These are phyloP conservation scores for Westerdykella ornata DNA, from an alignment of 2,329 filamentous ascomycete genomes.

Conservation along the genomic window DNA sequence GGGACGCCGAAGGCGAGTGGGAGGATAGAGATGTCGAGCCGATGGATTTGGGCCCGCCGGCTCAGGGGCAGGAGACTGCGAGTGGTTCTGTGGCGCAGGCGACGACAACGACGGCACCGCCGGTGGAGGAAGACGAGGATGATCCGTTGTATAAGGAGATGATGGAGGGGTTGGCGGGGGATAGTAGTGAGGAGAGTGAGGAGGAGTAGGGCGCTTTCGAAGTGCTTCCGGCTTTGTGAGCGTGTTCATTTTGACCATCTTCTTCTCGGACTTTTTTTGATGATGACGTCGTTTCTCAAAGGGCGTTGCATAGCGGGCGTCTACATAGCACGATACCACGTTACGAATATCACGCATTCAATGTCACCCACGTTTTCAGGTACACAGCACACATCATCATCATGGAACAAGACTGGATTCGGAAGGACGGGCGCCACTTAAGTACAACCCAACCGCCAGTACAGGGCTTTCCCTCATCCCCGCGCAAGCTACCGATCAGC, in stretches of 20 bases:
- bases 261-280: no score
- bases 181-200: constrained; percentile 41
- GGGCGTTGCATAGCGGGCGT: no score
- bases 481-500: constrained; percentile 17
- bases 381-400: background rate
- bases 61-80: constrained; percentile 9
- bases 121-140: constrained; percentile 31
- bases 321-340: no score
- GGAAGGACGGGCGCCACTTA: constrained; percentile 66
- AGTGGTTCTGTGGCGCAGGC: constrained; percentile 2
- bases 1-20: constrained; percentile 23
- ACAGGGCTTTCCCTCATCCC: constrained; percentile 95
- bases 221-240: no score
- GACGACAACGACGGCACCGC: constrained; percentile 4
- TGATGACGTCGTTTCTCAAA: no score
- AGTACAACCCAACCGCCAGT: constrained; percentile 75
- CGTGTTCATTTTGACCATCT: no score
- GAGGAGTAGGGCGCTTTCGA: constrained; percentile 28
- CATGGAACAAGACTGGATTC: constrained; percentile 17
- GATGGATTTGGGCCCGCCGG: constrained; percentile 31
- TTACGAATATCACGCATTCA: background rate
- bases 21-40: constrained; percentile 28
- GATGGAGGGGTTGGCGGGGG: constrained; percentile 36
- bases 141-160: constrained; percentile 42
- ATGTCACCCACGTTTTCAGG: background rate